These are phyloP conservation scores for Penicillium paneum DNA, from an alignment of 2,329 filamentous ascomycete species.

Conservation along the genomic window DNA sequence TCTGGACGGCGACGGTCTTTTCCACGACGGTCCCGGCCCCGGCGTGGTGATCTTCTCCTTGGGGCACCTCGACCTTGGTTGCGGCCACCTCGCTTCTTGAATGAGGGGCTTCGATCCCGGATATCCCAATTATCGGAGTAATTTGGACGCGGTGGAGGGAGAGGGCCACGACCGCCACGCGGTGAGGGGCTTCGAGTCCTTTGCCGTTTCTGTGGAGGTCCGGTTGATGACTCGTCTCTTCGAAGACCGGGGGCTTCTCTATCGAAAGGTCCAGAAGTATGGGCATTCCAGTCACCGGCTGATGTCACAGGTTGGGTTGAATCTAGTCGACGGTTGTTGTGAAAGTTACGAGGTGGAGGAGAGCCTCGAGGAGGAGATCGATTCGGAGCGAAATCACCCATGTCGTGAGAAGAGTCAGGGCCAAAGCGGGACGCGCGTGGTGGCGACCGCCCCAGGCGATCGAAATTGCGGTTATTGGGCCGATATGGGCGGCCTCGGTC, in stretches of 20 bases:
- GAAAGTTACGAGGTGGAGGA: slow-evolving; percentile 23
- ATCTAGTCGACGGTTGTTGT: slow-evolving; percentile 23
- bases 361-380: slow-evolving; percentile 27
- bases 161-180: slow-evolving; percentile 17
- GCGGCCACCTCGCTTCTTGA: slow-evolving; percentile 35
- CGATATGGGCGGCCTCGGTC: slow-evolving; percentile 38
- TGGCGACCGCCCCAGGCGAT: slow-evolving; percentile 43
- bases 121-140: slow-evolving; percentile 34
- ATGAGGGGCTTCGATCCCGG: slow-evolving; percentile 38
- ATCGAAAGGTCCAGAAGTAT: slow-evolving; percentile 19
- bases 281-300: slow-evolving; percentile 18
- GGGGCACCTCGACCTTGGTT: slow-evolving; percentile 33
- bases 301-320: slow-evolving; percentile 22
- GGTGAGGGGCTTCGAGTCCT: slow-evolving; percentile 44
- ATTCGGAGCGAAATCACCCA: slow-evolving; percentile 30
- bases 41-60: slow-evolving; percentile 34
- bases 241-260: slow-evolving; percentile 22
- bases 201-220: slow-evolving; percentile 37
- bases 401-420: slow-evolving; percentile 29
- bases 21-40: slow-evolving; percentile 34
- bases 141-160: slow-evolving; percentile 25
- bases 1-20: slow-evolving; percentile 30
- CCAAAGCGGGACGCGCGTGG: slow-evolving; percentile 33
- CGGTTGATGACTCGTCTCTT: slow-evolving; percentile 32
- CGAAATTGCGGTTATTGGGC: slow-evolving; percentile 35